Conservation (phyloP, 306 rosid genomes). For the Amphicarpaea edgeworthii region DNA sequence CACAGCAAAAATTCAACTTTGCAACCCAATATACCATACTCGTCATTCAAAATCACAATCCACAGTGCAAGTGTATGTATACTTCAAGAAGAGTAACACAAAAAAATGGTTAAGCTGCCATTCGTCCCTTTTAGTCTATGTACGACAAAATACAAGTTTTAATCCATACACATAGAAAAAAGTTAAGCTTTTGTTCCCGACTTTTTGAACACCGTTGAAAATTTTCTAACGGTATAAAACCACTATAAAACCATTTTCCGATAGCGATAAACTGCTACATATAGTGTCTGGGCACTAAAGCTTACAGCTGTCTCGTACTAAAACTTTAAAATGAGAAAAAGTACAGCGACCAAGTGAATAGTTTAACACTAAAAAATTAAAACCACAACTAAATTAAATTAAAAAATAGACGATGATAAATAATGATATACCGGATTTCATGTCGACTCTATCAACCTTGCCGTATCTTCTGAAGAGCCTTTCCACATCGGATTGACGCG, state of each 20-base stretch:
- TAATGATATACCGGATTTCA: slow-evolving; percentile 71
- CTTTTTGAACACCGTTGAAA: no score
- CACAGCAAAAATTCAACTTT: slow-evolving; percentile 30
- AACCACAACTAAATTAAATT: not conserved
- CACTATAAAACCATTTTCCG: not conserved
- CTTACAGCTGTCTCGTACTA: not conserved
- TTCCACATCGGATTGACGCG: slow-evolving; percentile 80
- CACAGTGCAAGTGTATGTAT: not conserved
- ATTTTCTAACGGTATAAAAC: not conserved
- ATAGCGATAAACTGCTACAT: not conserved
- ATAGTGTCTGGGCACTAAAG: no score
- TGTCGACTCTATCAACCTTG: slow-evolving; percentile 83
- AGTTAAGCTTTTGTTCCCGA: not conserved
- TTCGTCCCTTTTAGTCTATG: not conserved
- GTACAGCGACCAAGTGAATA: not conserved
- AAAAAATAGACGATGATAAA: not conserved
- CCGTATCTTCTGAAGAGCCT: slow-evolving; percentile 83
- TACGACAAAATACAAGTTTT: not conserved
- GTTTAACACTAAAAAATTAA: not conserved
- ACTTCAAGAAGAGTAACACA: not conserved
- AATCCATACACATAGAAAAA: not conserved
- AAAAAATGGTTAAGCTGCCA: not conserved
- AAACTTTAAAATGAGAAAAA: not conserved
- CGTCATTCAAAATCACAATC: slow-evolving; percentile 1
- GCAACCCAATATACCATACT: slow-evolving; percentile 14